Base-by-base conservation (phyloP, 768 basidiomycete species). In the Gloeophyllum trabeum region DNA sequence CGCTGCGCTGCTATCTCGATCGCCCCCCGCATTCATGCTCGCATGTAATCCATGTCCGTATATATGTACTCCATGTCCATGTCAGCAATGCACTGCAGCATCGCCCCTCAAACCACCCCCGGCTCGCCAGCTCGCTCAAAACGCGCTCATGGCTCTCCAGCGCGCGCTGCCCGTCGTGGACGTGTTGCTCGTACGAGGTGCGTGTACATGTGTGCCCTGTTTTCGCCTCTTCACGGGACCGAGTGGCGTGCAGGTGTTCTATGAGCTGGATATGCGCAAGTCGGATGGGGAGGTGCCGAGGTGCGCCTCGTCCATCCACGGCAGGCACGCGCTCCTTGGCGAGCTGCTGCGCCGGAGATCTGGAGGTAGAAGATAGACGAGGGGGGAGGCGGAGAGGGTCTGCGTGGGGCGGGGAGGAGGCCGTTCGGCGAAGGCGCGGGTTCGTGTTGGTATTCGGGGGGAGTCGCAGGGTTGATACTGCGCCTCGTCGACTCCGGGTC, bases 341-440 rank as follows among this genome's bases (percentile, higher is more conserved):
- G 20, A 58, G 45, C 16, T 35, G 42, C 25, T 46, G 46, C 59
- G 34, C 59, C 58, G 12, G 56, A 60, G 19, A 61, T 55, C 39
- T 59, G 59, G 20, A 61, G 44, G 45, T 56, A 61, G 46, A 56
- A 61, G 24, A 59, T 59, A 49, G 57, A 54, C 30, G 43, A 40
- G 28, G 49, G 44, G 3, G 1, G 59, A 58, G 4, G 45, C 30
- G 2, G 44, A 20, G 4, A 23, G 24, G 14, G 43, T 40, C 12
- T 35, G 5, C 19, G 37, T 22, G 54, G 51, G 24, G 48, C 7
- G 12, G 48, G 44, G 3, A 50, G 42, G 20, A 48, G 38, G 20
- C 46, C 45, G 22, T 43, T 53, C 50, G 2, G 53, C 56, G 40
- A 53, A 57, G 1, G 49, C 50, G 39, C 54, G 55, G 6, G 56